phyloP scores from a whole-genome alignment of 1,284 basidiomycete genomes.

The Leccinum subfulvum region DNA sequence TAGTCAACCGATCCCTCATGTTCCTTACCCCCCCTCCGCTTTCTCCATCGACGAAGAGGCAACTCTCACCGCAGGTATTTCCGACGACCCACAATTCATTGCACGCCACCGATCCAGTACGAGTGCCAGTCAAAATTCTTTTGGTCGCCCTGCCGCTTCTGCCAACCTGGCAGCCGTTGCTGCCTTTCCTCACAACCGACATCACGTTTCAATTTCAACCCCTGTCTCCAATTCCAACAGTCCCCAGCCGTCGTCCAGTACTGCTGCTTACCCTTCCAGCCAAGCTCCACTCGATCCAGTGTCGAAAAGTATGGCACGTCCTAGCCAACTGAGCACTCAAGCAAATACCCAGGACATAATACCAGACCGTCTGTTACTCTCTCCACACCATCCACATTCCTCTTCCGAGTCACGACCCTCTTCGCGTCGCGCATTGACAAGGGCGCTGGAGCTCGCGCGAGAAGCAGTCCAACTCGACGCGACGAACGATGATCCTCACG shows the following conservation, averaged over 20 bases:
- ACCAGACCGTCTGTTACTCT: slow-evolving; percentile 45
- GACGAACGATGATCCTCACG: slow-evolving; percentile 77
- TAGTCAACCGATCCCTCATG: slow-evolving; percentile 66
- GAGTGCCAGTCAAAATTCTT: slow-evolving; percentile 38
- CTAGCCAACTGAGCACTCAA: slow-evolving; percentile 36
- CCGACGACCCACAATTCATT: slow-evolving; percentile 22
- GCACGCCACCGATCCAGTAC: slow-evolving; percentile 28
- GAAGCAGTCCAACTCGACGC: slow-evolving; percentile 81
- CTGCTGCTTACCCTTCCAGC: slow-evolving; percentile 36
- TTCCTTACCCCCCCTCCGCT: slow-evolving; percentile 39
- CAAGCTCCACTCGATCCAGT: slow-evolving; percentile 52
- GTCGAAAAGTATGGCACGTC: slow-evolving; percentile 47
- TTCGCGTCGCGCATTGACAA: slow-evolving; percentile 74
- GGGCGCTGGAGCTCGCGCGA: slow-evolving; percentile 77
- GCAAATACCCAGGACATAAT: slow-evolving; percentile 39
- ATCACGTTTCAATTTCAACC: slow-evolving; percentile 42
- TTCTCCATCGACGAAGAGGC: slow-evolving; percentile 25
- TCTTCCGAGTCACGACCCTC: slow-evolving; percentile 53
- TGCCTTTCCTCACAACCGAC: slow-evolving; percentile 55
- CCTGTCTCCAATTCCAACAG: slow-evolving; percentile 26
- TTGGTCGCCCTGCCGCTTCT: slow-evolving; percentile 51
- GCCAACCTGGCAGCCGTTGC: slow-evolving; percentile 57
- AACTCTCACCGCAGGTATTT: slow-evolving; percentile 9
- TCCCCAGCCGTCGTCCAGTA: slow-evolving; percentile 26
- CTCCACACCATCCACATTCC: slow-evolving; percentile 39